Base-by-base conservation (phyloP, 1,284 basidiomycete genomes). In the Papiliotrema laurentii region DNA sequence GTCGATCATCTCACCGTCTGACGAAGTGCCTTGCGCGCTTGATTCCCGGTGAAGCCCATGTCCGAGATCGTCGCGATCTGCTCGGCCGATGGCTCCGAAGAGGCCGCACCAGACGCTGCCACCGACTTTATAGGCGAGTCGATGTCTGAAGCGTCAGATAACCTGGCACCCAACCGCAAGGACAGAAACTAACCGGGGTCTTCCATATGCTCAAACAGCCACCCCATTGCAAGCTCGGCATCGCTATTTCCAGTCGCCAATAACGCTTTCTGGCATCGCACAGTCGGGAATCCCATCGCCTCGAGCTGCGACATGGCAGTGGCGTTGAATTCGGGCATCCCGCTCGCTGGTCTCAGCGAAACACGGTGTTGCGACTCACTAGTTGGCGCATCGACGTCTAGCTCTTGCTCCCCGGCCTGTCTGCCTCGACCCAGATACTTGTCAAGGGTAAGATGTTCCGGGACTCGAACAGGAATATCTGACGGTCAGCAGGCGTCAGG, bases 141-240 rank as follows among this genome's bases (percentile, higher is more conserved):
- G 64, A 97, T 91, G 65, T 92, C 91, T 85, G 63, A 30, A 4
- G 5, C 22, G 16, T 59, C 36, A 52, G 45, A 30, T 42, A 21
- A n/a, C n/a, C n/a, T 30, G 27, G 7, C 39, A 3, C 14, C 33
- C 18, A 18, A 4, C 4, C 27, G 31, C n/a, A 16, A 45, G 22
- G 5, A 38, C 30, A 24, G 24, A 9, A 36, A 64, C 77, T 35
- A 46, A 88, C 89, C 87, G 9, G 87, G 79, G 72, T 97, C 94
- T 7, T 97, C 93, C 87, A 94, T 90, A 72, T 97, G 94, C 46
- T 76, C 79, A 66, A 98, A 96, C 35, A 98, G 73, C 94, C 94
- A 98, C 56, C 89, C 85, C 89, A 93, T 96, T 0, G 94, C 93
- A 0, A 79, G 79, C 62, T 94, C 89, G 0, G 86, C 77, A 58